Base-by-base conservation (phyloP, 1,139 yeast genomes). In the Geotrichum restrictum region DNA sequence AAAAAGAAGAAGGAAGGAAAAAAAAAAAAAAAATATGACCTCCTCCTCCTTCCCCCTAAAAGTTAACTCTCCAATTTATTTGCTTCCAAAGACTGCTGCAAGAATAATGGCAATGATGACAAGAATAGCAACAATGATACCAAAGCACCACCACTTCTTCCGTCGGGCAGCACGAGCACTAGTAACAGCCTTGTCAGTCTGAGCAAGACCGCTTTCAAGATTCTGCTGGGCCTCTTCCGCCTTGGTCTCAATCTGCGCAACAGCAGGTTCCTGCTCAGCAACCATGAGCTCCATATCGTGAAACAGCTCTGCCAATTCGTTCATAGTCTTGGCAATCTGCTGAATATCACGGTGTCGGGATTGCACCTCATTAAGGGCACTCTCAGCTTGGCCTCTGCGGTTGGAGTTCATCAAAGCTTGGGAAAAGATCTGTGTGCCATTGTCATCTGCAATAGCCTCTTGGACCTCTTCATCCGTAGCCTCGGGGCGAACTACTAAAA, bases 271-370 rank as follows among this genome's bases (percentile, higher is more conserved):
- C 75, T 93, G 98, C 72, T 91, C 96, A 63, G 93, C 89, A 51
- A 93, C 97, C 72, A 93, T 77, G 66, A 88, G 89, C 74, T 93
- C 97, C 95, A 93, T 88, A 69, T 93, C 98, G 65, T 85, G 87
- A 76, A 94, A 89, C 66, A 93, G 80, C 74, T 88, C 95, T 45
- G 96, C 88, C 69, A 93, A 81, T 73, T 93, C 98, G 44, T 94
- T 89, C 88, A 94, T 88, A 55, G 97, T 86, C 73, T 87, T 84
- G 73, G 91, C 98, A 71, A 94, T 85, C 74, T 89, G 88, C 74
- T 88, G 85, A 68, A 94, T 82, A 74, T 93, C 98, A 67, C 88
- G 85, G 75, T 94, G 98, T 75, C 99, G 85, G 45, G 88, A 83
- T 73, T 93, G 97, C 53, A 94, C 98, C 72, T 94, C 98, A 64